phyloP scores from a whole-genome alignment of 2,329 filamentous ascomycete genomes.

The Colletotrichum orchidophilum region DNA sequence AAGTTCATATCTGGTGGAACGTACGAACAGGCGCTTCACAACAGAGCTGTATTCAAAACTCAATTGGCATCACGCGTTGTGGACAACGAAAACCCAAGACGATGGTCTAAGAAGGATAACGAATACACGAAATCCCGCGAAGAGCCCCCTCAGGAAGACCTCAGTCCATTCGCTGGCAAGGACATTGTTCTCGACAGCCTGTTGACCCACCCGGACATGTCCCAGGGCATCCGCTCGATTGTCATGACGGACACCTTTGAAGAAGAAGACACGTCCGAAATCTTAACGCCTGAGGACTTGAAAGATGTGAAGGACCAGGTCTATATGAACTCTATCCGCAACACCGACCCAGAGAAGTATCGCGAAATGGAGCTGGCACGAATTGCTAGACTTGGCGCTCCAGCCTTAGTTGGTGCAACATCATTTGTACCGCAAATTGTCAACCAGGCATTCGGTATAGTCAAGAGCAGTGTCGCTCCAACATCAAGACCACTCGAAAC shows the following conservation, averaged over 20 bases:
- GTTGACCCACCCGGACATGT: conserved; percentile 46
- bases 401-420: not conserved
- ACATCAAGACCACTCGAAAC: too few species aligned
- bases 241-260: conserved; percentile 78
- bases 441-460: not conserved
- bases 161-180: conserved; percentile 65
- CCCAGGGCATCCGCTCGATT: conserved; percentile 62
- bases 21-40: conserved; percentile 79
- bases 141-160: conserved; percentile 58
- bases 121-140: conserved; percentile 58
- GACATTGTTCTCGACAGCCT: conserved; percentile 69
- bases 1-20: conserved; percentile 82
- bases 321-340: conserved; percentile 44
- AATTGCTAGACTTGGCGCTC: not conserved
- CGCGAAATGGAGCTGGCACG: conserved; percentile 35
- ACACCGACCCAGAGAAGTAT: conserved; percentile 45
- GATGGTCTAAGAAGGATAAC: conserved; percentile 61
- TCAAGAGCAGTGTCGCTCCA: not conserved
- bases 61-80: conserved; percentile 83
- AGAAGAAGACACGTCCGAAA: conserved; percentile 69
- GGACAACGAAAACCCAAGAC: conserved; percentile 81
- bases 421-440: not conserved
- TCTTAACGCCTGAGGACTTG: conserved; percentile 68
- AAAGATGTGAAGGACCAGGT: conserved; percentile 59
- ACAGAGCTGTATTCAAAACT: conserved; percentile 82